These are phyloP conservation scores for Linum tenue DNA, from an alignment of 345 rosid species.

Conservation along the genomic window DNA sequence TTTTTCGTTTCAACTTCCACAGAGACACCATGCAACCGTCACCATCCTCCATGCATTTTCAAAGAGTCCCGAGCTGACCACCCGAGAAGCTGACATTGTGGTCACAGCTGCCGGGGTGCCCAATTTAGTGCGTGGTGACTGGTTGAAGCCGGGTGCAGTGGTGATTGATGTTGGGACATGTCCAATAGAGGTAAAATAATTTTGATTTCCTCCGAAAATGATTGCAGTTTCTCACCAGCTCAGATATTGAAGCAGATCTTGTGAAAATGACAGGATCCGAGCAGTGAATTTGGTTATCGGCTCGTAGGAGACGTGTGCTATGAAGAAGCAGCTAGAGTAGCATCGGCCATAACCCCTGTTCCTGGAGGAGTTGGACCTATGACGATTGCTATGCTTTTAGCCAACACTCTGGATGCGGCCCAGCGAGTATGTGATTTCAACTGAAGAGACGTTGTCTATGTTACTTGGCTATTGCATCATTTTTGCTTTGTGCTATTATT, in stretches of 20 bases:
- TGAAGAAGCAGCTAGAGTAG: conserved; percentile 69
- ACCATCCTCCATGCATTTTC: conserved; percentile 64
- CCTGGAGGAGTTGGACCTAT: conserved; percentile 93
- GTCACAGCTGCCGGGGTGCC: conserved; percentile 81
- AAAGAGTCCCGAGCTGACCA: conserved; percentile 56
- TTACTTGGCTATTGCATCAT: background rate
- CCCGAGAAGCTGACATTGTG: conserved; percentile 68
- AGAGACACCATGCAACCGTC: conserved; percentile 93
- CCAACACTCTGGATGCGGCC: conserved; percentile 74
- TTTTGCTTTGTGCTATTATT: too few species aligned
- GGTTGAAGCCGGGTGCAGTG: conserved; percentile 81
- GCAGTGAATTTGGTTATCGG: conserved; percentile 61
- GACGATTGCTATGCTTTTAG: conserved; percentile 88
- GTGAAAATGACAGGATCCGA: conserved; percentile 48
- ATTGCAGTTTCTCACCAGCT: background rate
- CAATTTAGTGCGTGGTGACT: conserved; percentile 64
- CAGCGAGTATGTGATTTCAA: conserved; percentile 31
- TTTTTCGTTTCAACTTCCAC: conserved; percentile 22
- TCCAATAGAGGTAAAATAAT: conserved; percentile 59
- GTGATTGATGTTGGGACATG: conserved; percentile 83
- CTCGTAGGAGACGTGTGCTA: conserved; percentile 77
- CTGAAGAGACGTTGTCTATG: conserved; percentile 1
- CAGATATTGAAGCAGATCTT: background rate
- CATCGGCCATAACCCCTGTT: conserved; percentile 75
- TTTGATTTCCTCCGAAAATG: background rate